phyloP scores from a whole-genome alignment of 495 filamentous ascomycete species.

The Daldinia grandis region DNA sequence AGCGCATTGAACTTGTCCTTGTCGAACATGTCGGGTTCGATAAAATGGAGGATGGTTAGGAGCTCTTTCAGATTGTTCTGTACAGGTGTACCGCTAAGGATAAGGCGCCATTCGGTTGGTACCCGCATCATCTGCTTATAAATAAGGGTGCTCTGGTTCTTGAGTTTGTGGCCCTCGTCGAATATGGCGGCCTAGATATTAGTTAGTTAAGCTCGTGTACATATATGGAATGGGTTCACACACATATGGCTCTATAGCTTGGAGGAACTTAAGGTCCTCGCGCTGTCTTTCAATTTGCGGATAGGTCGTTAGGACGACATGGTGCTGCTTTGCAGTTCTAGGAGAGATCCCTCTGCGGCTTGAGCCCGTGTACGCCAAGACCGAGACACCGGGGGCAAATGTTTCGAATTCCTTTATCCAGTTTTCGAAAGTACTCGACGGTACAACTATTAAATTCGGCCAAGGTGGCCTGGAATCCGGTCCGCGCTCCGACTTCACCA shows the following conservation, averaged over 20 bases:
- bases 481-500: conserved; percentile 63
- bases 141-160: conserved; percentile 80
- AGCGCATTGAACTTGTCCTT: conserved; percentile 75
- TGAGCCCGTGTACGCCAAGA: conserved; percentile 82
- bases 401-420: conserved; percentile 90
- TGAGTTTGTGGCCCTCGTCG: conserved; percentile 92
- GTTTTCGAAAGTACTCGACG: conserved; percentile 91
- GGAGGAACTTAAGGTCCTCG: conserved; percentile 53
- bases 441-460: conserved; percentile 89
- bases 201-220: conserved; percentile 15
- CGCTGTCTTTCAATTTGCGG: conserved; percentile 51
- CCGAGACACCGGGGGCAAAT: conserved; percentile 78
- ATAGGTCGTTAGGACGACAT: conserved; percentile 94
- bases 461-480: conserved; percentile 62
- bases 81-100: conserved; percentile 92
- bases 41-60: conserved; percentile 85
- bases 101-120: conserved; percentile 76
- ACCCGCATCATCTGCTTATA: conserved; percentile 85
- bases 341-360: conserved; percentile 71
- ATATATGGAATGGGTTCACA: conserved; percentile 7
- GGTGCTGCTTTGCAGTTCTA: conserved; percentile 60
- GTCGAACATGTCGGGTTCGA: conserved; percentile 83
- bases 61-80: conserved; percentile 97
- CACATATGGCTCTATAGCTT: conserved; percentile 56
- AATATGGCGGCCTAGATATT: conserved; percentile 69